Evolutionary conservation across 306 rosid genomes (phyloP).

Genomic region (Potentilla sterilis): DNA sequence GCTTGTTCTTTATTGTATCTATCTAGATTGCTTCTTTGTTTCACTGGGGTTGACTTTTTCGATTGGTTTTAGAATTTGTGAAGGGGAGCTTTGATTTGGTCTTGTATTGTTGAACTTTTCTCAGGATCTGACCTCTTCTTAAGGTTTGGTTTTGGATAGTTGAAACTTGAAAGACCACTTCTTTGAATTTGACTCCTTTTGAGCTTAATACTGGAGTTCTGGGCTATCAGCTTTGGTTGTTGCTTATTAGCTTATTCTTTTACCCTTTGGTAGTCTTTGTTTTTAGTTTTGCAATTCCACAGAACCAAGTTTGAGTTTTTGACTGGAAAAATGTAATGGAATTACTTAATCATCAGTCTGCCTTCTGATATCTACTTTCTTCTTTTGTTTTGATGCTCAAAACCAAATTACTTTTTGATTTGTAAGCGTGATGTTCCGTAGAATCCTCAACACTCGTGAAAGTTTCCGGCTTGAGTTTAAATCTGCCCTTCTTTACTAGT

Average conservation of each 20-base stretch:
- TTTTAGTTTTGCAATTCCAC: not conserved
- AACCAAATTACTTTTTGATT: not conserved
- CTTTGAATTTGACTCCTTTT: conserved; percentile 7
- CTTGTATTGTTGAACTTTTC: conserved; percentile 14
- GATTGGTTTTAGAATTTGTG: conserved; percentile 10
- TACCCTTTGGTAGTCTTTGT: not conserved
- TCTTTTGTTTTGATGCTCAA: not conserved
- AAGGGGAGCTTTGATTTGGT: conserved; percentile 23
- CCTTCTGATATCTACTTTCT: not conserved
- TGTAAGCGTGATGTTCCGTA: not conserved
- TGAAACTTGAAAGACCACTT: not conserved
- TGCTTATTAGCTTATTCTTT: not conserved
- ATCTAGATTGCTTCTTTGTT: conserved; percentile 24
- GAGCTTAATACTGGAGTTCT: not conserved
- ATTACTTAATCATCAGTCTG: not conserved
- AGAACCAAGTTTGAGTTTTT: not conserved
- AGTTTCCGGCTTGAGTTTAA: too few relatives aligned
- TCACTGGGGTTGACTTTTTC: conserved; percentile 40
- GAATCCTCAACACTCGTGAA: not conserved
- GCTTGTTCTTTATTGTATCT: not conserved
- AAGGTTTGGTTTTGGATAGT: not conserved
- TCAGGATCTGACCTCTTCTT: conserved; percentile 17
- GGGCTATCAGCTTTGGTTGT: not conserved
- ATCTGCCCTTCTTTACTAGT: too few relatives aligned
- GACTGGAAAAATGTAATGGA: not conserved